Base-by-base conservation (phyloP, 305 asterid genomes). In the Ajuga reptans region DNA sequence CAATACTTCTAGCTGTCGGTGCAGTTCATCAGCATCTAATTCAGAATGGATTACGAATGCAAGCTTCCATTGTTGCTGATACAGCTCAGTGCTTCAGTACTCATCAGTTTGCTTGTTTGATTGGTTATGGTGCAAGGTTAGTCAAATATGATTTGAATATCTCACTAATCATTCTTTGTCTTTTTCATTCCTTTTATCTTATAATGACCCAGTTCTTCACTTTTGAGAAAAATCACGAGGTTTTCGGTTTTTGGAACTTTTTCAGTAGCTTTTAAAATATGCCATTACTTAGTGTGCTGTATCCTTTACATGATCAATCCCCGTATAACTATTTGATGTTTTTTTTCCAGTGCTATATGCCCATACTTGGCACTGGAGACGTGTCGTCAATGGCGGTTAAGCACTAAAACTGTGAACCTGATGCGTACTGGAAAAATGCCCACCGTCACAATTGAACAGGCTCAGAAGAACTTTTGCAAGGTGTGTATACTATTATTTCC, bases 41-140 rank as follows among this genome's bases (percentile, higher is more conserved):
- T 79, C 97, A 93, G 82, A 93, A 89, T 76, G 99, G 99, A 61
- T 81, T 93, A 70, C 82, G 97, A 66, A 87, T 93, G 95, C 93
- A 93, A 78, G 96, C 99, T 77, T 93, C 99, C 74, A 91, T 93
- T 74, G 79, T 93, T 77, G 99, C 92, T 70, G 97, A 93, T 80
- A 93, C 99, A 9, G 99, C 99, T 77, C 97, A 93, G 84, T 93
- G 97, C 92, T 93, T 91, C 85, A 93, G 99, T 68, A 93, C 99
- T 71, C 99, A 93, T 80, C 99, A 93, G 58, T 93, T 93, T 82
- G 99, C 99, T 73, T 93, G 97, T 81, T 85, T 93, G 86, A 91
- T 93, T 41, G 99, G 99, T 83, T 93, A 87, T 85, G 99, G 99
- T 53, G 99, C 99, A 69, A 93, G 97, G 99, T 93, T 54, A 80